Evolutionary conservation across 495 filamentous ascomycete genomes (phyloP), one percentile per base, ranked within the genome.

Genomic region (Penicillium antarcticum): DNA sequence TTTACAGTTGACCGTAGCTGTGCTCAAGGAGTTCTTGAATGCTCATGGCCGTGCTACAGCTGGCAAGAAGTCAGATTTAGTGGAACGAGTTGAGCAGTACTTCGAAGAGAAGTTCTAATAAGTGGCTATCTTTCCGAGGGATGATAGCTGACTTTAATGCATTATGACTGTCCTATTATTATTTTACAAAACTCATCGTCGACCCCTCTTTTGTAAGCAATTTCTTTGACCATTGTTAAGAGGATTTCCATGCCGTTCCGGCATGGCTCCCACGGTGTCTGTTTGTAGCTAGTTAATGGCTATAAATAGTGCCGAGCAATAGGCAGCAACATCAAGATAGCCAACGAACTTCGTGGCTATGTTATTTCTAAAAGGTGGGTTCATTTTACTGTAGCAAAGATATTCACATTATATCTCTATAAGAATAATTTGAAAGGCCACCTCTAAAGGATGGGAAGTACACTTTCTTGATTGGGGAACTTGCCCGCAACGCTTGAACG

Each of bases 51-150:
- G 91, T 14, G 72, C 75, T 38, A 72, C 78, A 5, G 71, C 66
- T 17, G 88, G 89, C 0, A 88, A 88, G 69, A 97, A 97, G 67
- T 80, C 76, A 4, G 86, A 94, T 40, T 72, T 97, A 13, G 66
- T 96, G 3, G 88, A 92, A 38, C 82, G 81, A 35, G 75, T 96
- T 13, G 87, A 92, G 63, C 79, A 85, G 53, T 89, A 80, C 68
- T 83, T 92, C 47, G 90, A 95, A 61, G 53, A 65, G 29, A 83
- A 81, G 54, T 60, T 9, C 32, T 60, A 34, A 48, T n/a, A 3
- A 7, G 8, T 26, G 16, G 18, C 18, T 21, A 14, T 24, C 21
- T 16, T 46, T 4, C 32, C 24, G 14, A 5, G 32, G 14, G 26
- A 18, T 31, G 19, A 10, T 48, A 13, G 14, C 33, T 32, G n/a